Conservation (phyloP, 176 grass and related monocot species). For the Aegilops sharonensis region DNA sequence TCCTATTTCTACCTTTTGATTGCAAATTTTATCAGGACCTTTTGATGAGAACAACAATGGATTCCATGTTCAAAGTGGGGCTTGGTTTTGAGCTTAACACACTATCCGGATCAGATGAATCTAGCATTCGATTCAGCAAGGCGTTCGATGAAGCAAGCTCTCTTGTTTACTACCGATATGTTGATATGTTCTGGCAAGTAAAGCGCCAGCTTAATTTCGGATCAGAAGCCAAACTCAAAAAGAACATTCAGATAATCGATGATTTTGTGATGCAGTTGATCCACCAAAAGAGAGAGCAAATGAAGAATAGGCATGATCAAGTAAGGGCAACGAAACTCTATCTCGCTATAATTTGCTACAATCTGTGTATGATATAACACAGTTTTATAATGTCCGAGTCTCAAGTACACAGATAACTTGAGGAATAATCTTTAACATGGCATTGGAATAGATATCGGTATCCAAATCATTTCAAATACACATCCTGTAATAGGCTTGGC, state of each 20-base stretch:
- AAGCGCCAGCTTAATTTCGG: slow-evolving; percentile 65
- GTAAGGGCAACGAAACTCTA: slow-evolving; percentile 30
- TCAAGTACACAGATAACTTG: background rate
- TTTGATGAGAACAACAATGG: slow-evolving; percentile 64
- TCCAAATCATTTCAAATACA: slow-evolving; percentile 9
- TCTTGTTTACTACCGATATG: slow-evolving; percentile 46
- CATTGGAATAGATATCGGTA: background rate
- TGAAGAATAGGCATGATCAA: slow-evolving; percentile 22
- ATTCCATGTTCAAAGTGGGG: slow-evolving; percentile 68
- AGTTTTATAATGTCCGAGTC: background rate
- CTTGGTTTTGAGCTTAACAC: slow-evolving; percentile 55
- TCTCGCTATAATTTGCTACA: background rate
- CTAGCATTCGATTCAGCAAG: slow-evolving; percentile 35
- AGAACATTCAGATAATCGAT: slow-evolving; percentile 46
- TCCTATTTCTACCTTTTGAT: background rate
- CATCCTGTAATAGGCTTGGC: background rate
- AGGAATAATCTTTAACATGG: background rate
- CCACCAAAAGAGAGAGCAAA: slow-evolving; percentile 38
- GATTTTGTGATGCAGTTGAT: slow-evolving; percentile 70
- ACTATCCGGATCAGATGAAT: slow-evolving; percentile 33
- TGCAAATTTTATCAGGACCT: slow-evolving; percentile 43
- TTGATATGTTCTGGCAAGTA: slow-evolving; percentile 58
- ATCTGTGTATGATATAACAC: background rate
- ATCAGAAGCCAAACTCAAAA: slow-evolving; percentile 58
- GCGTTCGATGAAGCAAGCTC: slow-evolving; percentile 58